phyloP scores from a whole-genome alignment of 768 basidiomycete species.

The Lepiota brunneoincarnata region DNA sequence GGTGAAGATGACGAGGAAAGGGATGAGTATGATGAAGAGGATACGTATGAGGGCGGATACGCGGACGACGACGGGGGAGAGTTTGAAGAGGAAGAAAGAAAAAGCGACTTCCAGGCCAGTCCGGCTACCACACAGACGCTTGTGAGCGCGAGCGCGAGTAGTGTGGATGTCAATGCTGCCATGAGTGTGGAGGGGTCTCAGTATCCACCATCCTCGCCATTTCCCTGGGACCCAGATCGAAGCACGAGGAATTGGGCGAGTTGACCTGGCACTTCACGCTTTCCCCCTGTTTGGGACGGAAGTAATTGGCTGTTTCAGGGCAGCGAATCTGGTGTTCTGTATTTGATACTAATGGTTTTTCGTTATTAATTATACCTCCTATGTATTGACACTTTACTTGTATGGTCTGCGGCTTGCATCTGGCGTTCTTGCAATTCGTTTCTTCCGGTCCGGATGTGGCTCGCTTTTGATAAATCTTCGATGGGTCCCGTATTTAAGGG shows the following conservation, averaged over 20 bases:
- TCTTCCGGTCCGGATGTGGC: too few species aligned
- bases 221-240: too few species aligned
- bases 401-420: background rate
- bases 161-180: too few species aligned
- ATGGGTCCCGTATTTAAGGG: too few species aligned
- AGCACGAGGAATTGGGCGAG: too few species aligned
- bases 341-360: conserved; percentile 5
- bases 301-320: background rate
- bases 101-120: background rate
- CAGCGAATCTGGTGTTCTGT: conserved; percentile 1
- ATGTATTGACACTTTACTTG: background rate
- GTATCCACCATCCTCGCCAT: too few species aligned
- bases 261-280: too few species aligned
- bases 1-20: conserved; percentile 22
- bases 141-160: too few species aligned
- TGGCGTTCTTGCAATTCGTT: too few species aligned
- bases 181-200: too few species aligned
- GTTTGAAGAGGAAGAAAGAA: background rate
- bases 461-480: too few species aligned
- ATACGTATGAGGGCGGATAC: conserved; percentile 12
- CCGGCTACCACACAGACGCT: background rate
- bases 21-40: conserved; percentile 29
- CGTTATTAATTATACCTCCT: conserved; percentile 6
- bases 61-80: background rate
- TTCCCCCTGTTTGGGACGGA: too few species aligned